Evolutionary conservation across 495 filamentous ascomycete genomes (phyloP), one percentile per base, ranked within the genome.

Genomic region (Tuber brumale): DNA sequence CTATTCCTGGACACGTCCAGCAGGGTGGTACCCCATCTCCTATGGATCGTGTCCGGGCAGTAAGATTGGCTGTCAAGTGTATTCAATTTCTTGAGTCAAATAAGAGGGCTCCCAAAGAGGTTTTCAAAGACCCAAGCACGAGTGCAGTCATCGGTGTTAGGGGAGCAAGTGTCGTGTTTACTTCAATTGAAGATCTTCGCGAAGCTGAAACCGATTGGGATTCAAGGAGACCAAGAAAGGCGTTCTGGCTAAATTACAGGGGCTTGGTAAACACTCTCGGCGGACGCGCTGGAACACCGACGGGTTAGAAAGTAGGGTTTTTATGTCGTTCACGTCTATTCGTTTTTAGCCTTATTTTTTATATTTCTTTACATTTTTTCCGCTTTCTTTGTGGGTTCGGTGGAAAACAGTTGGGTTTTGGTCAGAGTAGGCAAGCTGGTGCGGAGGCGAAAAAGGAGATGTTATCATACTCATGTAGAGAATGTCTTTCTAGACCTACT

Each of bases 1-100:
- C 93, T 57, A 93, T 98, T 51, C 96, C 96, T 0, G 96, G 96
- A 35, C 95, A 99, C 85, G 95, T 97, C 80, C 95, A 97, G 84
- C 94, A 99, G 85, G 95, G 95, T 81, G 94, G 94, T 57, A 93
- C 92, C 37, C 96, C 96, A 0, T 94, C 93, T 2, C 90, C 94
- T 8, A 97, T 98, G 95, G 96, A 99, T 84, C 91, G 96, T 74
- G 93, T 94, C 70, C 91, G 96, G 74, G 95, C 96, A 3, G 90
- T 97, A 16, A 89, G 96, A 70, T 89, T 99, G 81, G 93, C 94
- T 23, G 94, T 98, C 82, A 92, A 92, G 83, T 95, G 92, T 82
- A 90, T 98, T 79, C 90, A 97, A 85, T 92, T 96, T 80, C 85
- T 99, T 10, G 96, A 99, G 85, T 96, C 89, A 77, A 90, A 89